Evolutionary conservation across 768 basidiomycete species (phyloP), one percentile per base, ranked within the genome.

Genomic region (Tubosaeta sp.): DNA sequence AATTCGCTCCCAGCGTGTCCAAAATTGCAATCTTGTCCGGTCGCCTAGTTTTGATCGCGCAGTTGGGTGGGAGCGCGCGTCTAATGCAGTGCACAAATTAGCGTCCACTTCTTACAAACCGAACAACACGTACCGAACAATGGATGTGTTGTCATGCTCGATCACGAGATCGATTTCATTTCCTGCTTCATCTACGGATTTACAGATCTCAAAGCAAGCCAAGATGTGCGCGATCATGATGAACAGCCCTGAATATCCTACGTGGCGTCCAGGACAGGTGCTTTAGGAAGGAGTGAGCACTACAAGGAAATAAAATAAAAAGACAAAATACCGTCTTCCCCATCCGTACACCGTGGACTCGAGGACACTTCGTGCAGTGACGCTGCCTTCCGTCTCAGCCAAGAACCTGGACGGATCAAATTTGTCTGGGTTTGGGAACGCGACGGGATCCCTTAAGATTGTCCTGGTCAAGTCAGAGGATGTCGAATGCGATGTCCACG

Each of bases 191-290:
- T 41, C 39, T 2, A 40, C 19, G 12, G 29, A 24, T 27, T 48
- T 48, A 29, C 21, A 11, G 3, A 48, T 41, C 19, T 48, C 40
- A 22, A 48, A 48, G 40, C 47, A 48, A 11, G 40, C 13, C 40
- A 48, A 13, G 31, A 48, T 48, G 31, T 48, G 40, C 3, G 48
- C 11, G 9, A 42, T 25, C 40, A 34, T 42, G 40, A 48, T 48
- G 31, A 48, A 48, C 10, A 48, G 11, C 6, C 14, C 18, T 6
- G 48, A 48, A 16, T 16, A 42, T 13, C 31, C 40, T 25, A 48
- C 40, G 4, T 48, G 39, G 21, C 48, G 40, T 19, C 40, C 48
- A 0, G 40, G 48, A 10, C 48, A 48, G 0, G 16, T 34, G 11
- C 48, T 41, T 40, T 42, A 16, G 29, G n/a, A 16, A 10, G 22